Evolutionary conservation across 805 yeast species (phyloP).

Genomic region (Candida coquimbonensis): DNA sequence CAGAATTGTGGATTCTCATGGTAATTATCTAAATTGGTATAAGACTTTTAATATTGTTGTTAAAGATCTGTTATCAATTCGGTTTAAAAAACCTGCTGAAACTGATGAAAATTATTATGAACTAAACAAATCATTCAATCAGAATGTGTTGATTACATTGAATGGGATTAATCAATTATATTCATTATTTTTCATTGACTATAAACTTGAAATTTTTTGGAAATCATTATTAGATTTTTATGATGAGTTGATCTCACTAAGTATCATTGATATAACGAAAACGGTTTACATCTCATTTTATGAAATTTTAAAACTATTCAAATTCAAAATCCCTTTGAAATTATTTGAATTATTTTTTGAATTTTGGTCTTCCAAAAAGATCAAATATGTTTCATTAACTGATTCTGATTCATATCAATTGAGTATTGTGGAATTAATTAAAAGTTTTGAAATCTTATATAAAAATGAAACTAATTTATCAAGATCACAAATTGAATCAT

Average conservation of each 20-base stretch:
- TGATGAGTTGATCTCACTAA: slow-evolving; percentile 30
- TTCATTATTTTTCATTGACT: slow-evolving; percentile 40
- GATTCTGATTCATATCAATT: slow-evolving; percentile 45
- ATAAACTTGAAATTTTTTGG: slow-evolving; percentile 43
- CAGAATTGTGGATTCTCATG: slow-evolving; percentile 71
- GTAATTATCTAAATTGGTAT: slow-evolving; percentile 56
- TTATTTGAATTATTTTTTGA: slow-evolving; percentile 35
- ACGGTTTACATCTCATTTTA: slow-evolving; percentile 49
- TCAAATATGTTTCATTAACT: slow-evolving; percentile 36
- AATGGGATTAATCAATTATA: slow-evolving; percentile 63
- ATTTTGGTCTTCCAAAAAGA: slow-evolving; percentile 42
- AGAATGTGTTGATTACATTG: slow-evolving; percentile 53
- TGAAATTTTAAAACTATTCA: slow-evolving; percentile 36
- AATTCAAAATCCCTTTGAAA: slow-evolving; percentile 22
- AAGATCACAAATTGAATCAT: slow-evolving; percentile 33
- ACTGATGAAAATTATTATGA: slow-evolving; percentile 22
- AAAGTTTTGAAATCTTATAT: slow-evolving; percentile 45
- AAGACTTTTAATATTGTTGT: slow-evolving; percentile 60
- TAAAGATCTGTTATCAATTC: slow-evolving; percentile 35
- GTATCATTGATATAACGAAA: slow-evolving; percentile 47
- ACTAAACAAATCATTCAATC: slow-evolving; percentile 41
- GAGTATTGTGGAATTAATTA: slow-evolving; percentile 47
- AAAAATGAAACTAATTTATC: slow-evolving; percentile 24
- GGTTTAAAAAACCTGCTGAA: slow-evolving; percentile 11
- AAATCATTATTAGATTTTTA: slow-evolving; percentile 44